phyloP scores from a whole-genome alignment of 768 basidiomycete genomes.

The Lactarius sp. region DNA sequence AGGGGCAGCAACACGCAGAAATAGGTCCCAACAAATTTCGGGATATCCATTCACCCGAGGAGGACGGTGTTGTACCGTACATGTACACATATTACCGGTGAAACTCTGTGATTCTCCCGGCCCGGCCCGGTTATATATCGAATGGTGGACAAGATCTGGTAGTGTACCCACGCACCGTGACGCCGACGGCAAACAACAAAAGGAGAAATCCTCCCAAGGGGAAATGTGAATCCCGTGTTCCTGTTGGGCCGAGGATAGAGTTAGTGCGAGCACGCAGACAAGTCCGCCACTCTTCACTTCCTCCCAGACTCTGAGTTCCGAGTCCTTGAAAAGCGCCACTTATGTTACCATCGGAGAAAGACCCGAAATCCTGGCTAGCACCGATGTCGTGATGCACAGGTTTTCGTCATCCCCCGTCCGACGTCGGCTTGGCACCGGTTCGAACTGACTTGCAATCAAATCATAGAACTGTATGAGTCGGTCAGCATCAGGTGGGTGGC shows the following conservation, averaged over 20 bases:
- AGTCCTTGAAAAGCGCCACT: neutral
- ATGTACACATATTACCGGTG: no score
- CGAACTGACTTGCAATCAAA: neutral
- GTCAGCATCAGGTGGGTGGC: neutral
- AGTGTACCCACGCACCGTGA: no score
- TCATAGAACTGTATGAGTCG: neutral
- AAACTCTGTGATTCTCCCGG: no score
- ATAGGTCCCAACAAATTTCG: neutral
- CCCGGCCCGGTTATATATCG: no score
- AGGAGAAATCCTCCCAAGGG: neutral
- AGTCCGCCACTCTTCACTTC: no score
- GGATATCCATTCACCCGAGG: conserved; percentile 3
- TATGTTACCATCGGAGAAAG: neutral
- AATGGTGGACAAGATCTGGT: no score
- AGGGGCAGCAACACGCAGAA: no score
- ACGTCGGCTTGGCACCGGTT: neutral
- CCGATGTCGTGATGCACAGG: no score
- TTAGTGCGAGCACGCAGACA: neutral
- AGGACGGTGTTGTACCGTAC: no score
- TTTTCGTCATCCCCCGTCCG: neutral
- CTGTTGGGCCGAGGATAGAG: neutral
- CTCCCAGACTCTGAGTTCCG: neutral
- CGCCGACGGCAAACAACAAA: neutral
- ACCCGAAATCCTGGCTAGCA: no score
- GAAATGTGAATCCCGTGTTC: neutral